Evolutionary conservation across 768 basidiomycete species (phyloP).

Genomic region (Amanita thiersii): DNA sequence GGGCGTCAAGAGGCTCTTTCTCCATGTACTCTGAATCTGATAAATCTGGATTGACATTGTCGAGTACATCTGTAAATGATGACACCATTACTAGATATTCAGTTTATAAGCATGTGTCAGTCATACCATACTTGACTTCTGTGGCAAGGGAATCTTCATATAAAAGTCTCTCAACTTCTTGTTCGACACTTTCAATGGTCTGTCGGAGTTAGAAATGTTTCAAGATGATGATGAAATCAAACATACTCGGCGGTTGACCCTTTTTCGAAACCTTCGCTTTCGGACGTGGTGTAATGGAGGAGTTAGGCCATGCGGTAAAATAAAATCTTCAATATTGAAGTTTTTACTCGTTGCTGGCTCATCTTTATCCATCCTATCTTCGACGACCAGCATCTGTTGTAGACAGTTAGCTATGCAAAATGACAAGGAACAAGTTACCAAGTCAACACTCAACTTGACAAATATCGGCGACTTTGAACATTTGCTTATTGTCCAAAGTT

Average conservation of each 20-base stretch:
- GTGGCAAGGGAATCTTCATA: slow-evolving; percentile 71
- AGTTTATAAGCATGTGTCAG: background rate
- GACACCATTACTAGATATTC: slow-evolving; percentile 1
- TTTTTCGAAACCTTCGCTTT: slow-evolving; percentile 87
- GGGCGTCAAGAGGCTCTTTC: slow-evolving; percentile 54
- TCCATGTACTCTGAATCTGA: slow-evolving; percentile 87
- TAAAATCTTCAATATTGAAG: slow-evolving; percentile 91
- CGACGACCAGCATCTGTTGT: slow-evolving; percentile 85
- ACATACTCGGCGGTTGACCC: slow-evolving; percentile 73
- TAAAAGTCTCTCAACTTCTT: slow-evolving; percentile 83
- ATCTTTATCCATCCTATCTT: slow-evolving; percentile 64
- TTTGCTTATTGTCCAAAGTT: slow-evolving; percentile 90
- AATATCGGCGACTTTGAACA: slow-evolving; percentile 99
- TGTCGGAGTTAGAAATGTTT: slow-evolving; percentile 17
- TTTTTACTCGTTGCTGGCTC: slow-evolving; percentile 55
- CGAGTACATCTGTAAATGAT: slow-evolving; percentile 56
- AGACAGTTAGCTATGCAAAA: slow-evolving; percentile 11
- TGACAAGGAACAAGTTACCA: slow-evolving; percentile 7
- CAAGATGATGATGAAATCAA: background rate
- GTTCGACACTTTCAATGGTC: slow-evolving; percentile 93
- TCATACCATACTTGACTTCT: slow-evolving; percentile 70
- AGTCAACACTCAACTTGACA: slow-evolving; percentile 63
- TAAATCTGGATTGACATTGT: slow-evolving; percentile 85
- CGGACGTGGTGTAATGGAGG: slow-evolving; percentile 87
- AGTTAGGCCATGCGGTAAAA: slow-evolving; percentile 95